phyloP scores from a whole-genome alignment of 768 basidiomycete genomes.

The Suillus occidentalis region DNA sequence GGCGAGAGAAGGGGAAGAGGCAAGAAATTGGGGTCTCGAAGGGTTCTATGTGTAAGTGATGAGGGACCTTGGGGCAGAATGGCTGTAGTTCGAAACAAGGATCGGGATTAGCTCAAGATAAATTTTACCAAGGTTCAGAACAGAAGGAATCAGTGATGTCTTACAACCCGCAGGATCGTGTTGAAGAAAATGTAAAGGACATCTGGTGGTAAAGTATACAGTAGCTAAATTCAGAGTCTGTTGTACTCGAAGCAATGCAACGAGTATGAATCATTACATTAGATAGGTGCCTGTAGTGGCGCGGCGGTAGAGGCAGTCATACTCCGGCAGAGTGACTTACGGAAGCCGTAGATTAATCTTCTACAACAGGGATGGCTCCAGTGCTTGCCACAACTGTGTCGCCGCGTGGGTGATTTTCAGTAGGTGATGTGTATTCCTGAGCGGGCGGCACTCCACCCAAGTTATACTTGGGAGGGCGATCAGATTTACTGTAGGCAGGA shows the following conservation, averaged over 20 bases:
- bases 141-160: neutral
- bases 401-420: neutral
- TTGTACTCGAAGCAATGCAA: neutral
- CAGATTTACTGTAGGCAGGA: constrained; percentile 46
- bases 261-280: neutral
- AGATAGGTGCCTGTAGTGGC: neutral
- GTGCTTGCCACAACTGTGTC: neutral
- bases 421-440: neutral
- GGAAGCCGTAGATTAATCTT: neutral
- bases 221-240: neutral
- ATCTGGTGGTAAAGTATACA: neutral
- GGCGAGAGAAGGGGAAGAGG: constrained; percentile 24
- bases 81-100: neutral
- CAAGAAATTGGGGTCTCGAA: constrained; percentile 25
- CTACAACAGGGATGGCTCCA: neutral
- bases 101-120: neutral
- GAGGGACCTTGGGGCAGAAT: neutral
- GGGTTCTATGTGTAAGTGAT: constrained; percentile 23
- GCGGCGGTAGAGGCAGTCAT: neutral
- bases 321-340: neutral
- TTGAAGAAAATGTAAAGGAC: neutral
- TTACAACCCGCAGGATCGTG: neutral
- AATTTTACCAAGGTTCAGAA: neutral
- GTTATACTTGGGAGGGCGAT: constrained; percentile 48
- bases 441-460: constrained; percentile 16